Evolutionary conservation across 805 yeast genomes (phyloP).

Genomic region (Starmerella gropengiesseri): DNA sequence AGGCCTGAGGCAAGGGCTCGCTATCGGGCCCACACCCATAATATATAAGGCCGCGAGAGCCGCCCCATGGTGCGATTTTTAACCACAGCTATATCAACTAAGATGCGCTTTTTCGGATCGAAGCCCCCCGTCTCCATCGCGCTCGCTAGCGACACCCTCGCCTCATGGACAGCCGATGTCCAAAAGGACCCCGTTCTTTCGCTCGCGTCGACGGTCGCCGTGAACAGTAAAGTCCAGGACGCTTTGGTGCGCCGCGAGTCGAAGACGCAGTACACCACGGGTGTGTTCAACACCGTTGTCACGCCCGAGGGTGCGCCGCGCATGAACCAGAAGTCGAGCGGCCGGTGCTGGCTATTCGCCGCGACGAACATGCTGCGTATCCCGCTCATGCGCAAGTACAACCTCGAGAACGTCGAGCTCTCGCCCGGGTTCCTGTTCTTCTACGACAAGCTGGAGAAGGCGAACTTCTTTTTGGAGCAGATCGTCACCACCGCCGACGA

Average conservation of each 20-base stretch:
- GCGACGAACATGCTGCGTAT: slow-evolving; percentile 63
- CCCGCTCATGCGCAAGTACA: slow-evolving; percentile 48
- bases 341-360: slow-evolving; percentile 86
- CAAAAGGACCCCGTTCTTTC: slow-evolving; percentile 24
- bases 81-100: background rate
- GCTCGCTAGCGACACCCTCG: slow-evolving; percentile 19
- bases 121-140: slow-evolving; percentile 11
- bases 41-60: no score
- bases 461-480: slow-evolving; percentile 69
- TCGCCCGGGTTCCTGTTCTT: slow-evolving; percentile 73
- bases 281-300: slow-evolving; percentile 37
- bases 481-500: slow-evolving; percentile 57
- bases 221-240: slow-evolving; percentile 25
- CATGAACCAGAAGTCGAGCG: slow-evolving; percentile 63
- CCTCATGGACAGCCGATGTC: slow-evolving; percentile 25
- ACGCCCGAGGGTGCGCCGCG: slow-evolving; percentile 50
- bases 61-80: no score
- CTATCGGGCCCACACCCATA: background rate
- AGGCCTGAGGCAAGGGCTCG: background rate
- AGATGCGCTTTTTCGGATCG: slow-evolving; percentile 16
- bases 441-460: slow-evolving; percentile 77
- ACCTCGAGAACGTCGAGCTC: slow-evolving; percentile 57
- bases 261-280: slow-evolving; percentile 20
- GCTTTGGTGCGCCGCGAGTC: slow-evolving; percentile 26
- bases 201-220: slow-evolving; percentile 28